These are phyloP conservation scores for Pythium aristosporum DNA, from an alignment of 352 stramenopile genomes.

Conservation along the genomic window DNA sequence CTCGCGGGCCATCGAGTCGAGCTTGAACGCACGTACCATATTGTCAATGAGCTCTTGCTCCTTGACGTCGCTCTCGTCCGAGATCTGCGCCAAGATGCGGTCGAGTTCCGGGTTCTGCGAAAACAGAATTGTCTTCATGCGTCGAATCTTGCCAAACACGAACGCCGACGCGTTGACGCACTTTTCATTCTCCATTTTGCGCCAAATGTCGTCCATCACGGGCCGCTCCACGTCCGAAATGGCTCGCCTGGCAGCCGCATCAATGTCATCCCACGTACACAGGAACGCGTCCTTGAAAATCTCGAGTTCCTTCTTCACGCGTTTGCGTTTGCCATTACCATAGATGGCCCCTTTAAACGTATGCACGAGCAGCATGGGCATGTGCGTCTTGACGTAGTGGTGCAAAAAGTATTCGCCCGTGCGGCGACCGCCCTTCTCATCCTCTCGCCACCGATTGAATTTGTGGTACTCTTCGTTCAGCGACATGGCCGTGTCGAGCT, in stretches of 20 bases:
- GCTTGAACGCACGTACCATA: constrained; percentile 72
- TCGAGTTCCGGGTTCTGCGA: constrained; percentile 35
- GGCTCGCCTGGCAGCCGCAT: constrained; percentile 55
- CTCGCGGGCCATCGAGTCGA: constrained; percentile 79
- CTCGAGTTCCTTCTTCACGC: constrained; percentile 49
- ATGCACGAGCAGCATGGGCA: constrained; percentile 66
- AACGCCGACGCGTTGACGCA: constrained; percentile 36
- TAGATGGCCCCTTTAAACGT: constrained; percentile 35
- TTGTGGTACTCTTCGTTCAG: constrained; percentile 78
- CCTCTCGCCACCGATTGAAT: constrained; percentile 73
- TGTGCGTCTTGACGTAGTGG: constrained; percentile 81
- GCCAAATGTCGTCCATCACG: constrained; percentile 79
- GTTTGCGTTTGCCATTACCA: constrained; percentile 51
- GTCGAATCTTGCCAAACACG: constrained; percentile 38
- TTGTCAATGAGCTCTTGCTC: constrained; percentile 50
- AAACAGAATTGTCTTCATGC: constrained; percentile 38
- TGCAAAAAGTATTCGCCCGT: constrained; percentile 82
- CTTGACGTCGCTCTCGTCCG: constrained; percentile 62
- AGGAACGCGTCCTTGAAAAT: constrained; percentile 79
- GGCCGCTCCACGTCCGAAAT: constrained; percentile 73
- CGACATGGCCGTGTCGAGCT: constrained; percentile 62
- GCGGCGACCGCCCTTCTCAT: constrained; percentile 64
- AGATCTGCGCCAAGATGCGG: constrained; percentile 50
- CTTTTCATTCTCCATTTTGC: constrained; percentile 44
- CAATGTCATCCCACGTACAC: constrained; percentile 78